Conservation (phyloP, 331 rosid genomes). For the Quercus lobata region DNA sequence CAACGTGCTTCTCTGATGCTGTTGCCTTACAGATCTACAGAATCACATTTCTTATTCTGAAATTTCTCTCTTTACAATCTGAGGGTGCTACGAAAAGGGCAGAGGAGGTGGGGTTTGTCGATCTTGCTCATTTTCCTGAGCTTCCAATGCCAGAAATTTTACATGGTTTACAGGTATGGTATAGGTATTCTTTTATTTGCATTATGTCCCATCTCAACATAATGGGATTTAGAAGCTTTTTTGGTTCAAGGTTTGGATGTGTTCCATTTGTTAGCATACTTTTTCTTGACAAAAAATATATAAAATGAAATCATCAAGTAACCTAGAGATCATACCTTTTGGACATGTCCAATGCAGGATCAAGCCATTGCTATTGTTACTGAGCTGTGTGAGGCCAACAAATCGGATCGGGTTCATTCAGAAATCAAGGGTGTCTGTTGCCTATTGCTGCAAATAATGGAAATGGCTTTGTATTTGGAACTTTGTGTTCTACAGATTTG, state of each 20-base stretch:
- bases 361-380: constrained; percentile 65
- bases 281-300: background rate
- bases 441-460: constrained; percentile 72
- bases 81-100: constrained; percentile 91
- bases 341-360: constrained; percentile 48
- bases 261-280: background rate
- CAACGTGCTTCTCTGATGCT: constrained; percentile 65
- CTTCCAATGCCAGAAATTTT: constrained; percentile 97
- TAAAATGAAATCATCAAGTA: background rate
- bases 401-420: constrained; percentile 34
- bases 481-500: constrained; percentile 84
- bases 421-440: constrained; percentile 50
- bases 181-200: background rate
- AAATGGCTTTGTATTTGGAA: constrained; percentile 94
- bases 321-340: background rate
- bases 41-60: constrained; percentile 67
- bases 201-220: background rate
- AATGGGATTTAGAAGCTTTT: background rate
- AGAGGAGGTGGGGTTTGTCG: constrained; percentile 87
- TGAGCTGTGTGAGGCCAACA: constrained; percentile 62
- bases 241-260: background rate
- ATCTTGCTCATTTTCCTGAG: constrained; percentile 93
- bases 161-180: constrained; percentile 81
- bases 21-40: constrained; percentile 75
- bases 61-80: constrained; percentile 86